A percentile compares a stretch with the other conserved stretches of the same genome.
These are phyloP conservation scores for Conoideocrella luteorostrata DNA, from an alignment of 2,329 filamentous ascomycete species.

Conservation along the genomic window DNA sequence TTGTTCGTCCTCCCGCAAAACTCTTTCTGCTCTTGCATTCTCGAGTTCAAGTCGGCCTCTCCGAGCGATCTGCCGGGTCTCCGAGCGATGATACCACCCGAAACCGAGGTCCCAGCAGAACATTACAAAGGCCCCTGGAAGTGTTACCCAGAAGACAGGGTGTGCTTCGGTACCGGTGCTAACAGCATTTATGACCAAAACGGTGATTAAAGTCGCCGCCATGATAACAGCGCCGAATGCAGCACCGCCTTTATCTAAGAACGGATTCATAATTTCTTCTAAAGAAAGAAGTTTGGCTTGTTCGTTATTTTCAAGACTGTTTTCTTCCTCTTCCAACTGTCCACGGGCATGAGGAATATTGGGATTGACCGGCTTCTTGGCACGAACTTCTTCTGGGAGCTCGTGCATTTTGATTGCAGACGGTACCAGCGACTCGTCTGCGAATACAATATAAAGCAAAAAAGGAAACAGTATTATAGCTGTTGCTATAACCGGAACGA, in stretches of 20 bases:
- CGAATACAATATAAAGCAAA: constrained; percentile 63
- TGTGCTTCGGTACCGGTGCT: constrained; percentile 41
- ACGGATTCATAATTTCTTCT: constrained; percentile 71
- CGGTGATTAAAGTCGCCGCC: constrained; percentile 58
- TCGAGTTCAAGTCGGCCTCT: constrained; percentile 37
- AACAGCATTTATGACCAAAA: constrained; percentile 60
- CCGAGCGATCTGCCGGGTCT: constrained; percentile 57
- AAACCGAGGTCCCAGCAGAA: constrained; percentile 59
- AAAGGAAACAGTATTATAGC: constrained; percentile 63
- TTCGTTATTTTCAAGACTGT: constrained; percentile 37
- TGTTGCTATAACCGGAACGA: constrained; percentile 64
- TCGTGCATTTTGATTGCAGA: constrained; percentile 61
- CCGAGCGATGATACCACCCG: constrained; percentile 56
- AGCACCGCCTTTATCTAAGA: constrained; percentile 60
- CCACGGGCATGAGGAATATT: constrained; percentile 62
- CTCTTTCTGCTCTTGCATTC: constrained; percentile 12
- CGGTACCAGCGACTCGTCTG: constrained; percentile 57
- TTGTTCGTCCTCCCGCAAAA: constrained; percentile 10
- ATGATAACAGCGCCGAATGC: constrained; percentile 59
- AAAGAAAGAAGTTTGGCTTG: constrained; percentile 52
- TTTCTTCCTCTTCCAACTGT: constrained; percentile 45
- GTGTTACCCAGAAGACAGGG: constrained; percentile 62
- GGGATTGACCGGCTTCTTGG: constrained; percentile 58
- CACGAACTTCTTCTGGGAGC: constrained; percentile 50
- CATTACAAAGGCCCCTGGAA: constrained; percentile 63